Percentiles rank a stretch among this genome's conserved stretches.
Evolutionary conservation across 371 early-diverging fungal genomes (phyloP).

Genomic region (Apophysomyces ossiformis): DNA sequence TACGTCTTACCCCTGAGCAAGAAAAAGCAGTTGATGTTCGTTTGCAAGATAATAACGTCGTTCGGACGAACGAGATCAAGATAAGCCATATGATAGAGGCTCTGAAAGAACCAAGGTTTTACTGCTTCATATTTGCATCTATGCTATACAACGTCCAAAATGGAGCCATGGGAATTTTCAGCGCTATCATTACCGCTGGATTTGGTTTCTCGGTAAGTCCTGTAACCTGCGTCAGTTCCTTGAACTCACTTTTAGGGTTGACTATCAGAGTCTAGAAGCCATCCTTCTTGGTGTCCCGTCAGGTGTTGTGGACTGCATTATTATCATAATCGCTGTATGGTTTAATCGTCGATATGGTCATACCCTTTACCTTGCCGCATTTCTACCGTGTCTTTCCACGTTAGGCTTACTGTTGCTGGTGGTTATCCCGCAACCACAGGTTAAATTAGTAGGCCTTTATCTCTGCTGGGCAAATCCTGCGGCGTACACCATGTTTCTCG

Average conservation of each 20-base stretch:
- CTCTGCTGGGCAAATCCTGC: constrained; percentile 37
- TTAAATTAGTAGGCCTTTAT: constrained; percentile 40
- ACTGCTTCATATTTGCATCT: constrained; percentile 33
- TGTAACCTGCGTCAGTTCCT: neutral
- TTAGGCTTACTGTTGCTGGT: constrained; percentile 41
- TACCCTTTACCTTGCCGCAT: constrained; percentile 32
- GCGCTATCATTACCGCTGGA: constrained; percentile 40
- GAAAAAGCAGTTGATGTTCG: constrained; percentile 29
- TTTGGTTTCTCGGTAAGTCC: constrained; percentile 45
- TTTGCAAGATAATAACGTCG: constrained; percentile 35
- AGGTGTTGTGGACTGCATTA: constrained; percentile 36
- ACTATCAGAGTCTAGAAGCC: constrained; percentile 30
- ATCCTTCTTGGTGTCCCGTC: constrained; percentile 47
- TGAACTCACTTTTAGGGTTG: neutral
- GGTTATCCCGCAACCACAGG: constrained; percentile 40
- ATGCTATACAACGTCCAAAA: constrained; percentile 44
- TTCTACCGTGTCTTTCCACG: constrained; percentile 24
- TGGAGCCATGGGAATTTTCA: constrained; percentile 41
- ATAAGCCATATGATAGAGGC: constrained; percentile 36
- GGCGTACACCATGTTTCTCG: constrained; percentile 24
- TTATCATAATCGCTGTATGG: constrained; percentile 39
- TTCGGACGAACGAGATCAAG: constrained; percentile 31
- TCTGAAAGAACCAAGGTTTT: constrained; percentile 32
- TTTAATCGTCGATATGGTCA: constrained; percentile 40
- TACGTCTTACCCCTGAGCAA: constrained; percentile 26